Conservation (phyloP, 495 filamentous ascomycete species). For the Neurospora intermedia region DNA sequence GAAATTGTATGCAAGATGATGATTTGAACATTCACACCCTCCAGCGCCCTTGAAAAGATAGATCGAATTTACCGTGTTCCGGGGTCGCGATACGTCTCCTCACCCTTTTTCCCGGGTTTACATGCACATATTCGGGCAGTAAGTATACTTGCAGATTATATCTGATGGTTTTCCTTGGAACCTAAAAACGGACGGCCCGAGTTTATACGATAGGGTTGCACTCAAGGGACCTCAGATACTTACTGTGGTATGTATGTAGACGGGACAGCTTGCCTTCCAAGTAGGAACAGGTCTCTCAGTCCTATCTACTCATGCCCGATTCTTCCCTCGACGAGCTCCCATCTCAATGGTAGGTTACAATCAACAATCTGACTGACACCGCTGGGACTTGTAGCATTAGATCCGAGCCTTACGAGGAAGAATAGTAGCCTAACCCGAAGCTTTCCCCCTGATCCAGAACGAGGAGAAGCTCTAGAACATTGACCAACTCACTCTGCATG, state of each 20-base stretch:
- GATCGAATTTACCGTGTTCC: too few species aligned
- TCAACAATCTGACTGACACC: background rate
- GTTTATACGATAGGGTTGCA: background rate
- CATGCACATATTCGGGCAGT: too few species aligned
- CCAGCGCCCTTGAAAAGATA: too few species aligned
- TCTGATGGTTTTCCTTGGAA: too few species aligned
- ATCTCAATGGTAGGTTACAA: background rate
- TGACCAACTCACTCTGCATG: background rate
- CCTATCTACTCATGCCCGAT: background rate
- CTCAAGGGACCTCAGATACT: background rate
- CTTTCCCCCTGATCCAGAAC: background rate
- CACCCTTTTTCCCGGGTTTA: too few species aligned
- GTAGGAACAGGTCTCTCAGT: background rate
- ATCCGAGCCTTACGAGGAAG: background rate
- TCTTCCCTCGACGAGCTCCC: background rate
- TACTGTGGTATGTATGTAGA: background rate
- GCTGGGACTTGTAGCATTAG: background rate
- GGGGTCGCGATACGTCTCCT: too few species aligned
- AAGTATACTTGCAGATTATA: too few species aligned
- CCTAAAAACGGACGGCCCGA: too few species aligned
- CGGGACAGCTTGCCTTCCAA: background rate
- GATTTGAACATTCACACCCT: too few species aligned
- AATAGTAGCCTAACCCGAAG: background rate
- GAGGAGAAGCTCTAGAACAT: background rate
- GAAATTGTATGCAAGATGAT: too few species aligned